Base-by-base conservation (phyloP, 495 filamentous ascomycete species). In the Aspergillus olivimuriae region DNA sequence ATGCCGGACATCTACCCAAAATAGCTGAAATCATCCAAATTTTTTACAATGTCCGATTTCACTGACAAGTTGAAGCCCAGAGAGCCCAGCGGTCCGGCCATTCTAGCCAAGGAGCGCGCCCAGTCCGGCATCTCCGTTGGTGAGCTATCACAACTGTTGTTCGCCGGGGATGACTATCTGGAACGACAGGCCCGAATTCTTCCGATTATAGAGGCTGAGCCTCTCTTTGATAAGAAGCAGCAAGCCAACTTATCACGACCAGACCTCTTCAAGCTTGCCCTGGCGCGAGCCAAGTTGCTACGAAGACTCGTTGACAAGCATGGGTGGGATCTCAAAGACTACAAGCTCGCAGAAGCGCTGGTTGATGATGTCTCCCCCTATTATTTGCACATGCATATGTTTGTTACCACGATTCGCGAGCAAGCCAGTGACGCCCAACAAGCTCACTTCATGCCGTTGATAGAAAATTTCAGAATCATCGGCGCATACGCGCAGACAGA, bases 401-500 rank as follows among this genome's bases (percentile, higher is more conserved):
- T 65, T 31, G 28, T 55, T 19, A 57, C 48, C 1, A 72, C 72
- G 7, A 52, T 75, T 19, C 54, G 59, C 10, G 69, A 73, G 41
- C 72, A 75, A 46, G 70, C 44, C 3, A 66, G 52, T 34, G 64
- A 72, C 15, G 58, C 52, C 34, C 72, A 75, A 35, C 58, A 55
- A 4, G 49, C 50, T 14, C 51, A 71, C 40, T 75, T 68, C 69
- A 44, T 68, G 60, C 70, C 70, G 5, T 47, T 63, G 48, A 69
- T 70, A 23, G 54, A 68, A 16, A 51, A 51, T 11, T 69, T 53
- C 55, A 56, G 67, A 20, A 73, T 72, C 28, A 61, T 73, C 23
- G 72, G 68, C 9, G 65, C 63, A 17, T 74, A 74, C 39, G 70
- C 67, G 6, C 58, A 68, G 45, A 72, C 68, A 4, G 72, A 75